Evolutionary conservation across 257 asterid genomes (phyloP), one percentile per base, ranked within the genome.

Genomic region (Solanum commersonii): DNA sequence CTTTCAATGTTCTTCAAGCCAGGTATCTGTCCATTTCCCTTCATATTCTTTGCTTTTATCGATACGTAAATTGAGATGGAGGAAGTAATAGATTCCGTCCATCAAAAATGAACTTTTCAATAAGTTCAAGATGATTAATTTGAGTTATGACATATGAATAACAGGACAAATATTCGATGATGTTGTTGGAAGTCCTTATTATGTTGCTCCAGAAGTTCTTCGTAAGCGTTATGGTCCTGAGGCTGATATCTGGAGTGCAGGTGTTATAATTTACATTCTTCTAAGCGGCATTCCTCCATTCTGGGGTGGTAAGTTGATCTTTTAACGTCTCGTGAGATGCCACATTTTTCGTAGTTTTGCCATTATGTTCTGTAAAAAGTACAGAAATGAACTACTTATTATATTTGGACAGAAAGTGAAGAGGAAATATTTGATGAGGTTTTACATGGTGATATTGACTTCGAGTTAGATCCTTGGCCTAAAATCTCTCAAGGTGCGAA

Each of bases 1-100:
- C 92, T 96, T 74, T 96, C 99, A 3, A 87, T 90, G 52, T 96
- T 95, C 91, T 95, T 96, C 90, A 94, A 92, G 92, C 99, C 99
- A 93, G 98, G 98, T 95, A 90, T 7, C 38, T 85, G 35, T 52
- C 5, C 56, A 9, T 87, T 56, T 31, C 84, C 65, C 10, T 44
- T 15, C 67, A 33, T 52, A 70, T 22, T 84, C 84, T 46, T 72
- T 72, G 2, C 6, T n/a, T 63, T 23, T n/a, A 63, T 63, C 0
- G 8, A 3, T 8, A 22, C 31, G 20, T 63, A 63, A 63, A 63
- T 59, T 59, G 13, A 59, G 71, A n/a, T 23, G 27, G 71, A 63
- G 71, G 71, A 9, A 67, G 73, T 67, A 25, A 67, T 27, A 67
- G 20, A 25, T 13, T 67, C 35, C 35, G 35, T 67, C 73, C 34